These are phyloP conservation scores for Chlamydomonas sp. DNA, from an alignment of 139 green algal genomes.

Conservation along the genomic window DNA sequence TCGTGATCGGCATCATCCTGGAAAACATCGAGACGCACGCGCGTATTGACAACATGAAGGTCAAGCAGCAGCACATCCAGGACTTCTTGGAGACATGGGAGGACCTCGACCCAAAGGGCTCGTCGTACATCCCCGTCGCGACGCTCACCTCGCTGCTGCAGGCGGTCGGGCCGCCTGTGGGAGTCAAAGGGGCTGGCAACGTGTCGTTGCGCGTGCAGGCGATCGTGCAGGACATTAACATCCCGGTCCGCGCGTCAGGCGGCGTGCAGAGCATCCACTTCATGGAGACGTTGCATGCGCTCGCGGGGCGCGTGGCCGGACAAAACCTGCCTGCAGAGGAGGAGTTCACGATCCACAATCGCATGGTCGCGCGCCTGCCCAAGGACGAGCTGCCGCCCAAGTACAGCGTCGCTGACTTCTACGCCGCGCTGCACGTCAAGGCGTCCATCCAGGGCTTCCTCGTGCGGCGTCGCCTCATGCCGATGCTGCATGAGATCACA, in stretches of 20 bases:
- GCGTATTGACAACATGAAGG: constrained; percentile 7
- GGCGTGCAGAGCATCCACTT: constrained; percentile 28
- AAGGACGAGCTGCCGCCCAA: constrained; percentile 27
- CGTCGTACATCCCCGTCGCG: constrained; percentile 37
- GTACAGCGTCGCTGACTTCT: constrained; percentile 37
- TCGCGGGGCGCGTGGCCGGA: constrained; percentile 48
- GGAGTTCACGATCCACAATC: constrained; percentile 18
- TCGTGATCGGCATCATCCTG: constrained; percentile 21
- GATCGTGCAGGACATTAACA: constrained; percentile 43
- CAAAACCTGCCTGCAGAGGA: constrained; percentile 26
- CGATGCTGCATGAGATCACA: too few species aligned
- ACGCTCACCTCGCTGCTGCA: constrained; percentile 24
- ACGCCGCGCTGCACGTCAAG: constrained; percentile 7
- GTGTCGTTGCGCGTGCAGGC: constrained; percentile 15
- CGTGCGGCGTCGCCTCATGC: too few species aligned
- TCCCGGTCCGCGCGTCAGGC: constrained; percentile 42
- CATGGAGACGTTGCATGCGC: constrained; percentile 59
- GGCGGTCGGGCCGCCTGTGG: constrained; percentile 9
- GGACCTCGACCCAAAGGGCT: constrained; percentile 41
- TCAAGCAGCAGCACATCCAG: constrained; percentile 4
- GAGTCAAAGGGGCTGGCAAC: constrained; percentile 11
- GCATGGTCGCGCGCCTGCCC: constrained; percentile 13
- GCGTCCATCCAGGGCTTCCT: constrained; percentile 16
- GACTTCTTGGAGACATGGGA: constrained; percentile 31
- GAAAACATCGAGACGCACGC: constrained; percentile 17